phyloP scores from a whole-genome alignment of 768 basidiomycete species.

The Termitomyces sp. region DNA sequence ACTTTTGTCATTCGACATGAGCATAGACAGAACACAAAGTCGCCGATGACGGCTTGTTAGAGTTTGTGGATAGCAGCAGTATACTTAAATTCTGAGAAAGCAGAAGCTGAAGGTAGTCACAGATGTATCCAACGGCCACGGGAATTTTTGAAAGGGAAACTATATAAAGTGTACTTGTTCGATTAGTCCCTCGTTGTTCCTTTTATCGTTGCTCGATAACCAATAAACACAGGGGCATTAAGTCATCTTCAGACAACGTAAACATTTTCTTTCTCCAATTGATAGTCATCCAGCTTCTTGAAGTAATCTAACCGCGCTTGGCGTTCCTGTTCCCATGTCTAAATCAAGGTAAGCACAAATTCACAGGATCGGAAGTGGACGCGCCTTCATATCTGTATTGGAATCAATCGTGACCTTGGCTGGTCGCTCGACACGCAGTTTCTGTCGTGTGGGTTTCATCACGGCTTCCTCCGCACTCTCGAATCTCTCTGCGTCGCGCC shows the following conservation, averaged over 20 bases:
- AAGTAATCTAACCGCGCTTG: slow-evolving; percentile 53
- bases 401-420: slow-evolving; percentile 1
- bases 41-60: slow-evolving; percentile 18
- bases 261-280: slow-evolving; percentile 55
- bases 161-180: neutral
- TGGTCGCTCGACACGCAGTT: neutral
- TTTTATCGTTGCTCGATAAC: neutral
- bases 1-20: too few species aligned
- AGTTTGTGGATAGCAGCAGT: slow-evolving; percentile 28
- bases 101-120: slow-evolving; percentile 13
- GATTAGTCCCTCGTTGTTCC: neutral
- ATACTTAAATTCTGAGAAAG: slow-evolving; percentile 26
- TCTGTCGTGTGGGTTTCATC: neutral
- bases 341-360: slow-evolving; percentile 1
- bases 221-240: neutral
- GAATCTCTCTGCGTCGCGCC: neutral
- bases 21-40: too few species aligned
- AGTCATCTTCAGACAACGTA: slow-evolving; percentile 45
- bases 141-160: neutral
- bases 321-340: slow-evolving; percentile 45
- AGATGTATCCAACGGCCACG: neutral
- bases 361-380: neutral
- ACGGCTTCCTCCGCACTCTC: neutral
- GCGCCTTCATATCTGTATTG: slow-evolving; percentile 14
- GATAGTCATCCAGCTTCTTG: slow-evolving; percentile 46